These are phyloP conservation scores for Escallonia herrerae DNA, from an alignment of 129 eudicot species.

Conservation along the genomic window DNA sequence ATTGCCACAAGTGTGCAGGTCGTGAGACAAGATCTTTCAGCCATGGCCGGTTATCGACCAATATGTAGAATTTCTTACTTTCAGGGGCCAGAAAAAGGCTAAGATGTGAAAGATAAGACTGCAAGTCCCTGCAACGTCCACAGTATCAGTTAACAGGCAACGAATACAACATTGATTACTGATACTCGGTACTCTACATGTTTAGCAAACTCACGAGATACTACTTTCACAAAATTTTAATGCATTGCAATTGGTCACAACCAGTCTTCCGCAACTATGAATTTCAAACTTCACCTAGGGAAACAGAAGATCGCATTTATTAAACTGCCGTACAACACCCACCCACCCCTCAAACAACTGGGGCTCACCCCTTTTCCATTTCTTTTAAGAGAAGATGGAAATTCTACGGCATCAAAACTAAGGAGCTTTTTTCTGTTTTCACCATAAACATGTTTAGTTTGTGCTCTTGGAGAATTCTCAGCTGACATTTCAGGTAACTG, in stretches of 20 bases:
- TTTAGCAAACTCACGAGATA: no score
- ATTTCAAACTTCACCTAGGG: no score
- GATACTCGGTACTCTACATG: not conserved
- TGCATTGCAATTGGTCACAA: not conserved
- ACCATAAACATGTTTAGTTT: no score
- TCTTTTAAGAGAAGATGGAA: no score
- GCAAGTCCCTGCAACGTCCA: conserved; percentile 64
- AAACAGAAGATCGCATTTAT: no score
- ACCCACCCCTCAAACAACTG: no score
- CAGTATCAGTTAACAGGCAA: not conserved
- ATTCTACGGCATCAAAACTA: no score
- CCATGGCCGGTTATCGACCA: conserved; percentile 97
- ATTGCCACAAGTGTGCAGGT: conserved; percentile 93
- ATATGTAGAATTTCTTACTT: conserved; percentile 62
- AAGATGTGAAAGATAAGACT: conserved; percentile 93
- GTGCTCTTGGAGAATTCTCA: no score
- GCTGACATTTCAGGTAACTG: no score
- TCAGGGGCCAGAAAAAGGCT: conserved; percentile 76
- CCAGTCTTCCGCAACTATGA: not conserved
- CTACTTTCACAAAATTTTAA: not conserved
- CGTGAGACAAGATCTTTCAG: conserved; percentile 66
- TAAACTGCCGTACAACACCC: no score
- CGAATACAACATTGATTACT: not conserved
- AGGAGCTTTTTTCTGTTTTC: no score
- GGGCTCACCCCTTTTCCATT: no score